Base-by-base conservation (phyloP, 768 basidiomycete species). In the Russula earlei region DNA sequence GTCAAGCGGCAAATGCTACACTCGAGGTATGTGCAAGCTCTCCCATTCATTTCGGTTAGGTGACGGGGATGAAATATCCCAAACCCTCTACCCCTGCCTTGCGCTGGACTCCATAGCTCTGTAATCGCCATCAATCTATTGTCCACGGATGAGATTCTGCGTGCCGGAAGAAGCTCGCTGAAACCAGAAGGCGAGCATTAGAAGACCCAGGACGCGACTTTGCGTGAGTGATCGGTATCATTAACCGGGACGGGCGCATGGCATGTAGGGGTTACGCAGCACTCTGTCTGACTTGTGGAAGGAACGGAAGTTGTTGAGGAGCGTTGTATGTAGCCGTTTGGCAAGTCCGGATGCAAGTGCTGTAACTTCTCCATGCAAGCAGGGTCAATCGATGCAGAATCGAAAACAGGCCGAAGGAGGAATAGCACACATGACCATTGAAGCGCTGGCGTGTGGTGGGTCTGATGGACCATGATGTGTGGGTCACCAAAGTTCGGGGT, bases 1-100 rank as follows among this genome's bases (percentile, higher is more conserved):
- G 96, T 99, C 58, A 99, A 99, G 77, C 78, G 95, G 58, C 96
- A 99, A 68, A 96, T 99, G 92, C 73, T 99, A 44, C 94, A 97
- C 67, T 95, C 92, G 66, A 91, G 90, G 92, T 93, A 63, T 67
- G 83, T 73, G 25, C 38, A 25, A 41, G 10, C 9, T 19, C 45
- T 37, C 42, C 24, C 55, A 52, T 52, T 62, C 56, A 64, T 51
- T 62, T 60, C 40, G 41, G 60, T 42, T 66, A 59, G 57, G 68
- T 55, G 38, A 55, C 20, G 24, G 1, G 15, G 8, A 47, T 25
- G 10, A n/a, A 47, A 12, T n/a, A n/a, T 41, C 46, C 3, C 29
- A 48, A 54, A 48, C 53, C 38, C 54, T 42, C 22, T 33, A 20
- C 38, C 45, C 15, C 47, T 60, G 49, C 62, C 36, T n/a, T 31